Evolutionary conservation across 768 basidiomycete genomes (phyloP), one percentile per base, ranked within the genome.

Genomic region (Auriscalpium vulgare): DNA sequence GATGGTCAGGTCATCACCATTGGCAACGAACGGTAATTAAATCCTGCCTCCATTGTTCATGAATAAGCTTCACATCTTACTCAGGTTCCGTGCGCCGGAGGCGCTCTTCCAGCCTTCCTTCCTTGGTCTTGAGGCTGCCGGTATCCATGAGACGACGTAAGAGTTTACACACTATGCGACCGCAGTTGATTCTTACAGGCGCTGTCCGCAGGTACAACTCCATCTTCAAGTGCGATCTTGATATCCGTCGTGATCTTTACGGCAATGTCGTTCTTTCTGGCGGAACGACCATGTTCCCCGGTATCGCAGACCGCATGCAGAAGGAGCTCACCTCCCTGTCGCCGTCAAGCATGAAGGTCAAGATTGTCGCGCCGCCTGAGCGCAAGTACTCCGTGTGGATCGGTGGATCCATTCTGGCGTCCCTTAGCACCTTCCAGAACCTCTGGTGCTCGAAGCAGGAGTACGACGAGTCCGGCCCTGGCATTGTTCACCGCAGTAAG

Each of bases 301-400:
- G 92, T 78, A 94, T 95, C 65, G 83, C 91, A 63, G 93, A 95
- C 73, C 88, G 93, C 66, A 91, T 95, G 90, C 88, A 91, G 72
- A 93, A 92, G 79, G 92, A 95, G 75, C 77, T 95, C 69, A 88
- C 88, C 19, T 76, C 85, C 19, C 78, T 94, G 62, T 81, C 88
- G 55, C 92, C 93, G 29, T 80, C 88, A 56, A 90, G 87, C 74
- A 88, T 95, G 88, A 95, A 93, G 80, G 87, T 93, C 75, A 93
- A 91, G 83, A 91, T 94, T 55, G 87, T 91, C 57, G 89, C 92
- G 58, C 92, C 93, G 51, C 91, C 92, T 54, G 92, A 95, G 78
- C 78, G 92, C 65, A 95, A 91, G 71, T 93, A 93, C 81, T 92
- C 90, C 54, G 93, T 95, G 73, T 97, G 94, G 90, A 93, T 93